phyloP scores from a whole-genome alignment of 257 asterid species.

The Sherardia arvensis region DNA sequence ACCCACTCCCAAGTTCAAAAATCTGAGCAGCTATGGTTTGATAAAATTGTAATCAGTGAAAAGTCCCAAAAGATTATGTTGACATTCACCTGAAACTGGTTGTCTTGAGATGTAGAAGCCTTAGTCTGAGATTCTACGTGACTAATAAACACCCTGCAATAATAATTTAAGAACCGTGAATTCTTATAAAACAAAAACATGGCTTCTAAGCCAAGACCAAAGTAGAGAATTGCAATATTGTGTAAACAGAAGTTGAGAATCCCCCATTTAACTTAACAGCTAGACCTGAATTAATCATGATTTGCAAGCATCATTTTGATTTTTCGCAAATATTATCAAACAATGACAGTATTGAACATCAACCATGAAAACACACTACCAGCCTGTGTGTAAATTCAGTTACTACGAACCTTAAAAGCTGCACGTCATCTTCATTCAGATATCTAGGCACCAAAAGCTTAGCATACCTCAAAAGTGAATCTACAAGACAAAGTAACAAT shows the following conservation, averaged over 20 bases:
- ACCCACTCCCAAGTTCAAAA: slow-evolving; percentile 13
- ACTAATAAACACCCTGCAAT: slow-evolving; percentile 60
- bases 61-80: not conserved
- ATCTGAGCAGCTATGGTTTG: slow-evolving; percentile 21
- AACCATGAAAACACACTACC: not conserved
- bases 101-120: slow-evolving; percentile 47
- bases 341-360: not conserved
- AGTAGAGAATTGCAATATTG: not conserved
- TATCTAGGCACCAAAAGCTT: slow-evolving; percentile 75
- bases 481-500: slow-evolving; percentile 32
- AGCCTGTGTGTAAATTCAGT: slow-evolving; percentile 5
- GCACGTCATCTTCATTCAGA: slow-evolving; percentile 84
- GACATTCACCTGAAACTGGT: slow-evolving; percentile 42
- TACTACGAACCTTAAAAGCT: slow-evolving; percentile 67
- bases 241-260: not conserved
- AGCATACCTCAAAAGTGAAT: slow-evolving; percentile 87
- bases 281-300: not conserved
- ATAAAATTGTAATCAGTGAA: slow-evolving; percentile 19
- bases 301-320: not conserved
- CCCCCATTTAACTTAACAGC: not conserved
- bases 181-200: not conserved
- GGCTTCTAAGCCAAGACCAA: not conserved
- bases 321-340: not conserved
- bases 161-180: slow-evolving; percentile 4
- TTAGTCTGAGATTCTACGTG: slow-evolving; percentile 41